Conservation (phyloP, 164 flowering plant genomes). For the Piper longum region DNA sequence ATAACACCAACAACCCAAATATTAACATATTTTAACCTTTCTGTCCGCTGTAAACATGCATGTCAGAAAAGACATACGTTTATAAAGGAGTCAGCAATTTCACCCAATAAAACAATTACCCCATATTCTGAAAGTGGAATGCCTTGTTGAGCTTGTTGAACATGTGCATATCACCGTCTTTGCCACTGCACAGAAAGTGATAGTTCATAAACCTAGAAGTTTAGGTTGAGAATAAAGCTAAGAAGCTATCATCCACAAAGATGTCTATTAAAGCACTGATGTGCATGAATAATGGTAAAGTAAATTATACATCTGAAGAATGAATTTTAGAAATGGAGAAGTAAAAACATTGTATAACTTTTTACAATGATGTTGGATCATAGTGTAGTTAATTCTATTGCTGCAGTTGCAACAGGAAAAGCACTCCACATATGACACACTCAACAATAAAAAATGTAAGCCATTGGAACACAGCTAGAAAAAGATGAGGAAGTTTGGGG, state of each 20-base stretch:
- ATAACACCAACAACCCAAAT: neutral
- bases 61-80: neutral
- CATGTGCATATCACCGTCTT: conserved; percentile 65
- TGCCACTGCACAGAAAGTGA: conserved; percentile 49
- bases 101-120: conserved; percentile 23
- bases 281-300: neutral
- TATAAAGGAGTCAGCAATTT: neutral
- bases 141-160: conserved; percentile 88
- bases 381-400: too few relatives aligned
- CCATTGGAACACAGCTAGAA: too few relatives aligned
- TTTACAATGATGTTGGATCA: too few relatives aligned
- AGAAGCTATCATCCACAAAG: neutral
- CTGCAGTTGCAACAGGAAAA: too few relatives aligned
- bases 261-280: neutral
- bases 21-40: neutral
- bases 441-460: too few relatives aligned
- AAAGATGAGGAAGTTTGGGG: too few relatives aligned
- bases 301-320: neutral
- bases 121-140: conserved; percentile 91
- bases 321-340: neutral
- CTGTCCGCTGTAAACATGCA: neutral
- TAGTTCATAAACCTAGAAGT: neutral
- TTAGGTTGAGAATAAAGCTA: neutral
- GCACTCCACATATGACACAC: too few relatives aligned
- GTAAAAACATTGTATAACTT: neutral